Evolutionary conservation across 2,329 filamentous ascomycete species (phyloP), one percentile per base, ranked within the genome.

Genomic region (Scleromitrula shiraiana): DNA sequence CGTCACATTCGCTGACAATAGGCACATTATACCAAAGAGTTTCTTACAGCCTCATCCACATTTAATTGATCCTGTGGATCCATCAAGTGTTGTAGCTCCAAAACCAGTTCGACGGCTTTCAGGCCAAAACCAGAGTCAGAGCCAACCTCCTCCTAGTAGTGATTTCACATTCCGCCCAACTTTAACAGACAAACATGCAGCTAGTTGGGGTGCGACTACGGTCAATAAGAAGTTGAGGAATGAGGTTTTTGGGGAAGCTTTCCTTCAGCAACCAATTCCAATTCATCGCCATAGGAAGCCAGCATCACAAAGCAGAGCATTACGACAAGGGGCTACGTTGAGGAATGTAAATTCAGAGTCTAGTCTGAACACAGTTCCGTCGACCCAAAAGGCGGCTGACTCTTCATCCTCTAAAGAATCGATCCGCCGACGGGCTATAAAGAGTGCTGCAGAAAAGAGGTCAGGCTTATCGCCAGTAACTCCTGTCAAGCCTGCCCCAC

Each of bases 1-100:
- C 33, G 91, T 97, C 39, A 88, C 93, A 0, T 88, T 96, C 52
- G 87, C 91, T 61, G 90, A 96, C 64, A 97, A 97, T 63, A 80
- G 85, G 55, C 91, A 97, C 62, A 95, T 97, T 50, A 81, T 96
- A 35, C 91, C 91, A 1, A 81, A 88, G 38, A 87, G 86, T 59
- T 74, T 96, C 23, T 83, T 96, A 41, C 58, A 62, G 24, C 79
- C 82, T 46, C 74, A 82, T 15, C 73, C 80, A 22, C 26, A 73
- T 64, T 27, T 67, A 66, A 41, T 50, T 36, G 55, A 59, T 24
- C 41, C 49, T n/a, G 53, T 57, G 17, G 27, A 55, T 47, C 49
- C 55, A 27, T 51, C 59, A 5, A 53, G 51, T 19, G 59, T 54
- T 41, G 56, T 62, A 17, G 54, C 35, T 30, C 47, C 46, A 32